A percentile compares a stretch with the other conserved stretches of the same genome.
Conservation (phyloP, 495 filamentous ascomycete species). For the Neurospora sp. region DNA sequence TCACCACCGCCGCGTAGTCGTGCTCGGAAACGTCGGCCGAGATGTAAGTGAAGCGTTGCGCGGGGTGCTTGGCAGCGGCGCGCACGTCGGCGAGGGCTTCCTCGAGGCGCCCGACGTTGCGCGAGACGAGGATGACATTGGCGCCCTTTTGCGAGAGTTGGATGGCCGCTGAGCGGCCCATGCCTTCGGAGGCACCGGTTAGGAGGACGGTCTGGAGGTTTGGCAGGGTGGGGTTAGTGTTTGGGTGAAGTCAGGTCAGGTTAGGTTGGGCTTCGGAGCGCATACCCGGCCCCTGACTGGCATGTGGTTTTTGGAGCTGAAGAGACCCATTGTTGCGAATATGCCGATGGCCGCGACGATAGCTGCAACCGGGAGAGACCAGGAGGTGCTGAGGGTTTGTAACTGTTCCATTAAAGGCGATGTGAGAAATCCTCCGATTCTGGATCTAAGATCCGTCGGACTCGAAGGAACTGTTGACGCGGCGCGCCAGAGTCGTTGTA, state of each 20-base stretch:
- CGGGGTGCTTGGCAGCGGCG: conserved; percentile 49
- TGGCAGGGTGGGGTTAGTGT: background rate
- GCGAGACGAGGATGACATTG: conserved; percentile 74
- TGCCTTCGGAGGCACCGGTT: conserved; percentile 88
- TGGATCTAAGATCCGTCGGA: background rate
- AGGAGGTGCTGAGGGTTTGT: conserved; percentile 2
- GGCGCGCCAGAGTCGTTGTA: background rate
- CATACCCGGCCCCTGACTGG: conserved; percentile 70
- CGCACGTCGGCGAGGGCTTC: conserved; percentile 56
- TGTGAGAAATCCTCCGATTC: background rate
- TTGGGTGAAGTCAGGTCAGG: background rate
- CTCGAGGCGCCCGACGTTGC: conserved; percentile 66
- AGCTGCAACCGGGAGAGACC: conserved; percentile 23
- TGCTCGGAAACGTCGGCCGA: conserved; percentile 69
- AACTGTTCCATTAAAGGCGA: conserved; percentile 11
- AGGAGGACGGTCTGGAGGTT: conserved; percentile 62
- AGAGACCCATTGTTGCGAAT: conserved; percentile 47
- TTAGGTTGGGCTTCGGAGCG: background rate
- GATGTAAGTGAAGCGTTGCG: conserved; percentile 75
- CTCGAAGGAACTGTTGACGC: background rate
- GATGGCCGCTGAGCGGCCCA: conserved; percentile 66
- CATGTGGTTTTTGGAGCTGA: conserved; percentile 62
- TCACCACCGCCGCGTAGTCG: conserved; percentile 54
- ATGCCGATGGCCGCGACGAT: conserved; percentile 36
- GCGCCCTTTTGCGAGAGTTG: conserved; percentile 77